Conservation (phyloP, 2,329 filamentous ascomycete species). For the Talaromyces sp. region DNA sequence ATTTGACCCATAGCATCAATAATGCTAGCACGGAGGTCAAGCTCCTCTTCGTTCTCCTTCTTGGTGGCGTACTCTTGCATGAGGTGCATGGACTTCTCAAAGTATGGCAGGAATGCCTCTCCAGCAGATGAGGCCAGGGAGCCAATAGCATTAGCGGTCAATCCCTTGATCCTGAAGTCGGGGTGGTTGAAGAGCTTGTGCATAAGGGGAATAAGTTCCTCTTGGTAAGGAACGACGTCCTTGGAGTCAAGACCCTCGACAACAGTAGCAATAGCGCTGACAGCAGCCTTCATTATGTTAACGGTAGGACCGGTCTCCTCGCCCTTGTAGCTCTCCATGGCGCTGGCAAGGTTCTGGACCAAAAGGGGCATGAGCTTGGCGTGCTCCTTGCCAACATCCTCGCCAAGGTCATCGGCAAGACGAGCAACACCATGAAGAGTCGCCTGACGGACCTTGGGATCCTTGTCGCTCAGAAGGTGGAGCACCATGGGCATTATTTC, state of each 20-base stretch:
- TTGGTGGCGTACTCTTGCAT: constrained; percentile 77
- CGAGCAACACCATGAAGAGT: constrained; percentile 83
- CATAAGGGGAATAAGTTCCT: constrained; percentile 77
- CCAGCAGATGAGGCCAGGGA: constrained; percentile 84
- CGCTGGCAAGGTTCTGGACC: constrained; percentile 82
- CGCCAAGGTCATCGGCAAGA: constrained; percentile 86
- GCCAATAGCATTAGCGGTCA: constrained; percentile 82
- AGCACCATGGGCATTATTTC: constrained; percentile 82
- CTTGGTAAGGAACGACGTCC: constrained; percentile 76
- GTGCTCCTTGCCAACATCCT: constrained; percentile 84
- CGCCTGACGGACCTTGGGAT: constrained; percentile 78
- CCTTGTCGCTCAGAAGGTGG: constrained; percentile 75
- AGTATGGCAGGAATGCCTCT: constrained; percentile 82
- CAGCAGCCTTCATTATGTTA: constrained; percentile 83
- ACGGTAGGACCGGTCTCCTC: constrained; percentile 68
- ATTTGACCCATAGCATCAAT: constrained; percentile 93
- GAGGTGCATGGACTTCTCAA: constrained; percentile 84
- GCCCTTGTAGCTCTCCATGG: constrained; percentile 62
- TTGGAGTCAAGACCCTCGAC: constrained; percentile 73
- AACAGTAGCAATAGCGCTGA: constrained; percentile 85
- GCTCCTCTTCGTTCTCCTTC: constrained; percentile 84
- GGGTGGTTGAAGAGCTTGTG: constrained; percentile 77
- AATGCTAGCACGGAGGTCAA: constrained; percentile 82
- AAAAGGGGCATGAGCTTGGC: constrained; percentile 77
- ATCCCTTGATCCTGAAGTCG: constrained; percentile 84